Evolutionary conservation across 2,329 filamentous ascomycete species (phyloP), one percentile per base, ranked within the genome.

Genomic region (Orbilia blumenaviensis): DNA sequence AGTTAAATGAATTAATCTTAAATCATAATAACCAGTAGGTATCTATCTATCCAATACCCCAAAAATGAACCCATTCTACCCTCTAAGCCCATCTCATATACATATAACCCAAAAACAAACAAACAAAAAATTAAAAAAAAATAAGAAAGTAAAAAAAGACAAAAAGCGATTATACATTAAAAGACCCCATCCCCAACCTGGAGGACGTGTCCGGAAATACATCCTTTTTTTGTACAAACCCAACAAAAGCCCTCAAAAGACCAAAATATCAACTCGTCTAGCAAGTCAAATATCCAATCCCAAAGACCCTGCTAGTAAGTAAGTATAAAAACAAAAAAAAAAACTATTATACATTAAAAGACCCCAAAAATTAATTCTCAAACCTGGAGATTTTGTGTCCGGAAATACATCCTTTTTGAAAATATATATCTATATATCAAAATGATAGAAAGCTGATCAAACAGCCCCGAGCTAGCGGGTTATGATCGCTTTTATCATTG

Each of bases 161-260:
- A 8, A 34, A 56, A 56, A 25, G 38, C 52, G 36, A 56, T 56
- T 56, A 56, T 56, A 56, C 16, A 56, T 56, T 56, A 56, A 56
- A 38, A 56, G 52, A 56, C 52, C 52, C 52, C 52, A 14, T 32
- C 29, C 29, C 32, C 52, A 56, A 38, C 29, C 52, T 14, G 52
- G 32, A 48, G 32, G 16, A 38, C 27, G 52, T 56, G 52, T 56
- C 52, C 52, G 52, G 52, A 38, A 56, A 56, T 56, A 56, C 52
- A 56, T 56, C 48, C 48, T 12, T 54, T 54, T 10, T 10, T 2
- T 1, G 27, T n/a, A 29, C 18, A 50, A 27, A 5, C 25, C 38
- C 36, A 25, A 29, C 10, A 10, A 29, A 27, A 50, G 5, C n/a
- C n/a, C n/a, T n/a, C n/a, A n/a, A 12, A 48, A 12, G 18, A 21